Conservation (phyloP, 257 asterid species). For the Gentiana dahurica region DNA sequence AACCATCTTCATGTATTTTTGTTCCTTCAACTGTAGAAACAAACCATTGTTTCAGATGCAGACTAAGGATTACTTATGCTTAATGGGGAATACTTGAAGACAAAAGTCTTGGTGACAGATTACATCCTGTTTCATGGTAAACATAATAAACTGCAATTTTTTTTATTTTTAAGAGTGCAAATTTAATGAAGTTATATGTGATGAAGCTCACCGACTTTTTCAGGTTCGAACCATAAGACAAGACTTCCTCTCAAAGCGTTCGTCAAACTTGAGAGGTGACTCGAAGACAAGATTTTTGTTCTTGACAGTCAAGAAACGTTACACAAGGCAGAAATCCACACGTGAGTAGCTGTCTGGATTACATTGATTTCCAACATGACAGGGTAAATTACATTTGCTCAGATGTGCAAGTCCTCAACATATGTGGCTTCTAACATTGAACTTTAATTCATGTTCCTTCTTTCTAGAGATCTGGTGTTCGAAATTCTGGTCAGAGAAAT, state of each 20-base stretch:
- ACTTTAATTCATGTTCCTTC: background rate
- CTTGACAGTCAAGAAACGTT: constrained; percentile 99
- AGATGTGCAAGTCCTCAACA: background rate
- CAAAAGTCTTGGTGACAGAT: no score
- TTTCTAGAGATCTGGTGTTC: constrained; percentile 72
- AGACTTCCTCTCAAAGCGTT: constrained; percentile 95
- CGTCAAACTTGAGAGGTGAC: constrained; percentile 94
- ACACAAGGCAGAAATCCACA: constrained; percentile 95
- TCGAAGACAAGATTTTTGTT: constrained; percentile 99
- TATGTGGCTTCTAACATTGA: constrained; percentile 5
- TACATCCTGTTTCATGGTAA: no score
- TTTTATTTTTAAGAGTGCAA: no score
- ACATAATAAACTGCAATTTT: no score
- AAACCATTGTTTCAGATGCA: no score
- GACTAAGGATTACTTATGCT: no score
- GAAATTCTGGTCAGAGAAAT: constrained; percentile 83
- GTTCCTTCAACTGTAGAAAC: no score
- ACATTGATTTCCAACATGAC: background rate
- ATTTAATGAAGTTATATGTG: no score
- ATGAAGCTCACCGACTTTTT: constrained; percentile 7
- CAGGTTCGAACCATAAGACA: constrained; percentile 99
- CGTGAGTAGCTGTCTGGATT: constrained; percentile 44
- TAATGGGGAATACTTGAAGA: no score
- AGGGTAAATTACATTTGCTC: background rate
- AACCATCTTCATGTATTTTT: no score